Base-by-base conservation (phyloP, 495 filamentous ascomycete species). In the Xanthoparmelia taractica region DNA sequence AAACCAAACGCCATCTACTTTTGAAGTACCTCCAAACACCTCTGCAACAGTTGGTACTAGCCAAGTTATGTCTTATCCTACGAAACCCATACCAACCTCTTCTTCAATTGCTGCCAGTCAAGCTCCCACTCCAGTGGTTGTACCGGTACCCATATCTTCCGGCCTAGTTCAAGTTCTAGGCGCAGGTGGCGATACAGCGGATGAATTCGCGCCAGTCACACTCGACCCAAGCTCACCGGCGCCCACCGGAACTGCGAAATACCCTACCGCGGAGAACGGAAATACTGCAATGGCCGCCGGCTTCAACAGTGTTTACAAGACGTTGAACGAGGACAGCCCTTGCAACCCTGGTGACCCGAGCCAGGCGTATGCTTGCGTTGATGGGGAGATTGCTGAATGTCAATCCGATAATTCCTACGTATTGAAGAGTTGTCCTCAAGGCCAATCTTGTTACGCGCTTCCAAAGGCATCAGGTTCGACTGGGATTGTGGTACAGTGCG, bases 401-500 rank as follows among this genome's bases (percentile, higher is more conserved):
- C 64, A 61, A 23, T n/a, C 33, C 17, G 65, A 63, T 48, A 65
- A 63, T 12, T 65, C 55, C 4, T 71, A 71, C 54, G 58, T 47
- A 31, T 41, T 69, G 11, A 66, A 57, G 34, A 55, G 65, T 12
- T 71, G 69, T 56, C 45, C 58, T n/a, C 31, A 59, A 34, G 57
- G 62, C 37, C 57, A 67, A 56, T 61, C 65, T 20, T 71, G 69
- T 55, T 67, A 59, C 56, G 69, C 69, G 38, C 59, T 71, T 34
- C 69, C 69, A 3, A 25, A 59, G 47, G 36, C 56, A 25, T 54
- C 34, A 27, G 65, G 58, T 5, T 23, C 50, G 23, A 57, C 54
- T 41, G 69, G 69, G n/a, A 37, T 71, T 38, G 45, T 50, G 41
- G 60, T 71, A 29, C 59, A 63, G 29, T 71, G 69, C 56, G 65